These are phyloP conservation scores for Closterium sp. DNA, from an alignment of 139 green algal species.

Conservation along the genomic window DNA sequence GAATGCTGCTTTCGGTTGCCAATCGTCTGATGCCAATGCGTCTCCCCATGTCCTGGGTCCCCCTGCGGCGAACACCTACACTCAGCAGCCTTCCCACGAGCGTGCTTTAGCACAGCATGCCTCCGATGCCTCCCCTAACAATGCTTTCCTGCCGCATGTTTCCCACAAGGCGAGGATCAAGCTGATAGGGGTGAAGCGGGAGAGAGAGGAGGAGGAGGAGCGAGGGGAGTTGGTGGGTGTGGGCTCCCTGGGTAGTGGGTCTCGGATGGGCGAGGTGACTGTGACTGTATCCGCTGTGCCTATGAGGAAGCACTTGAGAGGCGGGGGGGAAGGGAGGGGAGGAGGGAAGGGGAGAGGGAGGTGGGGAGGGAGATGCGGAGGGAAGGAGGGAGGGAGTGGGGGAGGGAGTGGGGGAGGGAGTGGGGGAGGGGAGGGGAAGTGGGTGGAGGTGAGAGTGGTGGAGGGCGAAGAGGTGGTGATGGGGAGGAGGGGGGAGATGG, in stretches of 20 bases:
- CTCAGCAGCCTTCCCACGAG: no score
- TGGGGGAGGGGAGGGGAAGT: neutral
- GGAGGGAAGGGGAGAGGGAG: neutral
- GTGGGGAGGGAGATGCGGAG: no score
- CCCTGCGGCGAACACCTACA: no score
- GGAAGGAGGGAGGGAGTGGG: no score
- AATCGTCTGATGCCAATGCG: no score
- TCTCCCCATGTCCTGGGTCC: no score
- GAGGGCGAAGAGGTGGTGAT: no score
- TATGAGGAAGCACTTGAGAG: neutral
- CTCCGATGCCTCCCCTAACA: neutral
- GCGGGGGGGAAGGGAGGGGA: no score
- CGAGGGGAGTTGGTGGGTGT: neutral
- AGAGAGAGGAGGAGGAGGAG: neutral
- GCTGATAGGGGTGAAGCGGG: neutral
- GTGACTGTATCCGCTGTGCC: neutral
- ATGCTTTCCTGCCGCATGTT: neutral
- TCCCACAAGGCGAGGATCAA: neutral
- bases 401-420: no score
- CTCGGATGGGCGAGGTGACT: neutral
- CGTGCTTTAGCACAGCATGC: no score
- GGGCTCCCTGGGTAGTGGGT: neutral
- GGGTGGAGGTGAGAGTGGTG: neutral
- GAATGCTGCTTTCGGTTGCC: no score
- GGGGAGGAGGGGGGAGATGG: no score